A percentile compares a stretch with the other conserved stretches of the same genome.
Evolutionary conservation across 1,139 yeast genomes (phyloP).

Genomic region (Hyphopichia wangnamkhiaoensis): DNA sequence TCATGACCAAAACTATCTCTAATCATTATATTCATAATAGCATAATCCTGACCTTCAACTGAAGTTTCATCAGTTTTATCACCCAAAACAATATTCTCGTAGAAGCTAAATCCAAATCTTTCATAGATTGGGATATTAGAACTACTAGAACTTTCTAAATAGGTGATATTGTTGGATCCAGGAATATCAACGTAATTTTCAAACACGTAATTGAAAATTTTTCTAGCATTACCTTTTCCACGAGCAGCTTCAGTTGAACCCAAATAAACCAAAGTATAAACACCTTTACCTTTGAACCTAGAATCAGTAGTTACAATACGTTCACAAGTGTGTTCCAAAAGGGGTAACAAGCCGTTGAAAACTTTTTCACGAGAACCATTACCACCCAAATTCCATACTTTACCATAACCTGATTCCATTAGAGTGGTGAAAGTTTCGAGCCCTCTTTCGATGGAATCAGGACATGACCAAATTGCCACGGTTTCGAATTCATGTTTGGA

Average conservation of each 20-base stretch:
- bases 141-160: conserved; percentile 60
- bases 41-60: conserved; percentile 48
- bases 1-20: conserved; percentile 47
- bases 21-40: conserved; percentile 61
- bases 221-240: conserved; percentile 68
- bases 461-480: conserved; percentile 63
- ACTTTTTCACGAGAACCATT: conserved; percentile 55
- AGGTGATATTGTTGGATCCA: conserved; percentile 38
- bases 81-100: conserved; percentile 53
- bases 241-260: conserved; percentile 61
- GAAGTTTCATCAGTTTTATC: conserved; percentile 27
- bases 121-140: conserved; percentile 59
- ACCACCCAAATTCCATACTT: conserved; percentile 52
- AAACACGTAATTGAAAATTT: conserved; percentile 58
- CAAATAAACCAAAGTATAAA: conserved; percentile 61
- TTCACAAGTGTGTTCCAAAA: conserved; percentile 52
- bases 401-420: conserved; percentile 59
- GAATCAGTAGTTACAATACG: conserved; percentile 35
- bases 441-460: conserved; percentile 45
- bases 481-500: conserved; percentile 54
- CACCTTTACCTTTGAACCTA: conserved; percentile 38
- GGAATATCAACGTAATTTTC: conserved; percentile 49
- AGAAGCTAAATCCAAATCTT: conserved; percentile 55
- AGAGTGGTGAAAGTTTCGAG: conserved; percentile 52
- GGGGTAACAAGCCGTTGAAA: conserved; percentile 57